Evolutionary conservation across 805 yeast species (phyloP).

Genomic region (Lachancea sp.): DNA sequence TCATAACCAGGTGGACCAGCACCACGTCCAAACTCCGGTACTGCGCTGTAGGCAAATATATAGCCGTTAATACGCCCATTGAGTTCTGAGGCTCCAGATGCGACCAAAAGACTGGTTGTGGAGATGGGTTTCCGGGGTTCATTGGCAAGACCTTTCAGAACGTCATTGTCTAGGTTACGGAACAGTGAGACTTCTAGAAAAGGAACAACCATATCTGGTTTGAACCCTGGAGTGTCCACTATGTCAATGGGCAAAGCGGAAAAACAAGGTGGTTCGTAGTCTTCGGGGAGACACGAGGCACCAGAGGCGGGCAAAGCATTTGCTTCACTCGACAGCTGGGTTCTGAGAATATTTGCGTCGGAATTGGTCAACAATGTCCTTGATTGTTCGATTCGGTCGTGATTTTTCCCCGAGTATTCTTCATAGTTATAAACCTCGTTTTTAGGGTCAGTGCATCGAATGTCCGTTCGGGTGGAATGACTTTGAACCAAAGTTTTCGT

Average conservation of each 20-base stretch:
- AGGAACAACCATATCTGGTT: constrained; percentile 62
- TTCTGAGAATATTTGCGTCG: constrained; percentile 13
- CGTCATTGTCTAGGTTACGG: constrained; percentile 51
- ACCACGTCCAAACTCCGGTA: constrained; percentile 44
- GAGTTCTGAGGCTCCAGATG: constrained; percentile 72
- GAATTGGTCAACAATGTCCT: constrained; percentile 13
- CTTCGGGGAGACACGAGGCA: not conserved
- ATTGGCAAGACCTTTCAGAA: constrained; percentile 54
- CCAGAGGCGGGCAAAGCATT: not conserved
- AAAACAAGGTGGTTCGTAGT: constrained; percentile 43
- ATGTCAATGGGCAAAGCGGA: constrained; percentile 62
- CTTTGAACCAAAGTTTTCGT: constrained; percentile 12
- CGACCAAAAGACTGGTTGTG: constrained; percentile 63
- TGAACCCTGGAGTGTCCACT: constrained; percentile 69
- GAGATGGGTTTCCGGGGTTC: constrained; percentile 56
- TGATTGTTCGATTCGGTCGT: not conserved
- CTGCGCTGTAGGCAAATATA: constrained; percentile 59
- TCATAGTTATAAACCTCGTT: constrained; percentile 6
- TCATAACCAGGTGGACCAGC: constrained; percentile 52
- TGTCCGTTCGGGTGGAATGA: not conserved
- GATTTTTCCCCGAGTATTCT: not conserved
- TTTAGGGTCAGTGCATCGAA: not conserved
- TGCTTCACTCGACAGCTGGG: constrained; percentile 1
- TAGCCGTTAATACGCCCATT: constrained; percentile 76
- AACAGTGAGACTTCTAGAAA: constrained; percentile 68